Evolutionary conservation across 768 basidiomycete genomes (phyloP).

Genomic region (Gloeopeniophorella convolvens): DNA sequence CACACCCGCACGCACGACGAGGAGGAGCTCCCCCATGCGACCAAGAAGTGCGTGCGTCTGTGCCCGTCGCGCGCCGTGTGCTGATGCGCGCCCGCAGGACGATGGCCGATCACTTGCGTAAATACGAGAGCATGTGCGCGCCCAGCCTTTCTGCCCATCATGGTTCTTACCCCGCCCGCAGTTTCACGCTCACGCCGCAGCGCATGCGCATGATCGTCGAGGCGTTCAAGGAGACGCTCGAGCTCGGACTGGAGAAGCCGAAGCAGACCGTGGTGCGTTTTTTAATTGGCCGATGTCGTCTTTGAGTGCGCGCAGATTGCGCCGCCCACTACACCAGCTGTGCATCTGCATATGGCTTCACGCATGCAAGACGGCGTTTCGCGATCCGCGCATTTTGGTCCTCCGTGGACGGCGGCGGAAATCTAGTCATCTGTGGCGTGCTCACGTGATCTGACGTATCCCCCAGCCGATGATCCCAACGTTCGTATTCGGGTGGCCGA

Average conservation of each 20-base stretch:
- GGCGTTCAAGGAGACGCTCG: slow-evolving; percentile 89
- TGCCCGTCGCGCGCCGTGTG: slow-evolving; percentile 5
- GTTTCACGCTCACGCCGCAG: slow-evolving; percentile 84
- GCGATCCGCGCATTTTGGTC: too few species aligned
- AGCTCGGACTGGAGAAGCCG: slow-evolving; percentile 74
- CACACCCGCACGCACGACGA: slow-evolving; percentile 87
- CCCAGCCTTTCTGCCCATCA: not conserved
- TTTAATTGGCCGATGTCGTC: slow-evolving; percentile 11
- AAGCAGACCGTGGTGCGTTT: slow-evolving; percentile 81
- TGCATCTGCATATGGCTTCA: too few species aligned
- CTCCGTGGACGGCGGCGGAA: too few species aligned
- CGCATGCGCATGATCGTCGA: slow-evolving; percentile 96
- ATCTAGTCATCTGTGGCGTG: too few species aligned
- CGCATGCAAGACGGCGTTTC: too few species aligned
- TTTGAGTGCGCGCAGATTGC: too few species aligned
- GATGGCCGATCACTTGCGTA: slow-evolving; percentile 89
- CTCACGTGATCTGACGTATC: too few species aligned
- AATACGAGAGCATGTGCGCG: slow-evolving; percentile 80
- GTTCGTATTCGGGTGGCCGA: slow-evolving; percentile 93
- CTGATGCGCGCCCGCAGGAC: slow-evolving; percentile 44
- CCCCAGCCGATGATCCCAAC: slow-evolving; percentile 92
- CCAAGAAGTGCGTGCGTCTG: slow-evolving; percentile 63
- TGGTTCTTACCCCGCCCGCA: slow-evolving; percentile 26
- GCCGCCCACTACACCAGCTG: too few species aligned
- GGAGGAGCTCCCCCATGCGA: slow-evolving; percentile 86